Evolutionary conservation across 176 grass and related monocot species (phyloP).

Genomic region (Guadua angustifolia): DNA sequence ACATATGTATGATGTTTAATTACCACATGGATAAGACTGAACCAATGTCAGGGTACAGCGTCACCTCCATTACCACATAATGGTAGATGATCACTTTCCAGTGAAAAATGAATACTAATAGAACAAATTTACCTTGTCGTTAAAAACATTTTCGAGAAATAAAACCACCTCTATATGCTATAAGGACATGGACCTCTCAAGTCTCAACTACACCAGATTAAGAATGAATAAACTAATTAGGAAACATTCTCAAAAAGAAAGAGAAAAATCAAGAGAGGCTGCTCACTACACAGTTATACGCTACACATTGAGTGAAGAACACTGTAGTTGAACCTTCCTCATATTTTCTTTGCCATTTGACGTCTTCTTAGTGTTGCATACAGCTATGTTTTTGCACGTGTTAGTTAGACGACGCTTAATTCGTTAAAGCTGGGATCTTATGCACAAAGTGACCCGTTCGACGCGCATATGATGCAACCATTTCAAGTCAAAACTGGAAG

Average conservation of each 20-base stretch:
- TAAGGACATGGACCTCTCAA: not conserved
- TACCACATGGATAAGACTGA: no score
- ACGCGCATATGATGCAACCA: not conserved
- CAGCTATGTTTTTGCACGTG: conserved; percentile 4
- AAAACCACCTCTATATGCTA: no score
- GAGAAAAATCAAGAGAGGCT: not conserved
- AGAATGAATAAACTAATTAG: not conserved
- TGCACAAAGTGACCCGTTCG: not conserved
- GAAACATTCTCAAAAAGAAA: not conserved
- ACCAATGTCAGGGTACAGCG: no score
- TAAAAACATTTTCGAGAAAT: no score
- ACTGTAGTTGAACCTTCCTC: no score
- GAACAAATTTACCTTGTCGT: no score
- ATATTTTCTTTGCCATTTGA: no score
- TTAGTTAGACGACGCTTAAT: not conserved
- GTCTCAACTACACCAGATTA: not conserved
- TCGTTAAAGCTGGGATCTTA: conserved; percentile 33
- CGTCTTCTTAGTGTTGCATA: not conserved
- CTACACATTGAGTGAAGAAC: not conserved
- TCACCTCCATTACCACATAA: no score
- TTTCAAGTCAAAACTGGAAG: not conserved
- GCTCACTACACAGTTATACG: not conserved
- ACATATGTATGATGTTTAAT: no score
- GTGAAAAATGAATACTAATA: no score
- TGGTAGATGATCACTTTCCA: no score